These are phyloP conservation scores for Helianthus annuus DNA, from an alignment of 129 eudicot species.

Conservation along the genomic window DNA sequence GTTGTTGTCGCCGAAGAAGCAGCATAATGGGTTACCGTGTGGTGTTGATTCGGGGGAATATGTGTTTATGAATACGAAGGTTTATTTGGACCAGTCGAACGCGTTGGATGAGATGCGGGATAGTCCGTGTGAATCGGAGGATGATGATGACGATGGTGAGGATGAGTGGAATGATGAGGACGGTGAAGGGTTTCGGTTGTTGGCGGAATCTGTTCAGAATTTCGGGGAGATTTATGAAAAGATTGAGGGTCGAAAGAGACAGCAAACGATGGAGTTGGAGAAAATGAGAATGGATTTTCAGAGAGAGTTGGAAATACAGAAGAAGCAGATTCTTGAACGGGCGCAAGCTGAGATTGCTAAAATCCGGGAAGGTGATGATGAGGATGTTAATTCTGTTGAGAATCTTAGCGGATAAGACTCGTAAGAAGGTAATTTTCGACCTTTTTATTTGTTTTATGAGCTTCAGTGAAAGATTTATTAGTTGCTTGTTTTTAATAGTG, in stretches of 20 bases:
- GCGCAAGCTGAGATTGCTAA: conserved; percentile 82
- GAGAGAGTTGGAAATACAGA: conserved; percentile 82
- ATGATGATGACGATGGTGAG: conserved; percentile 58
- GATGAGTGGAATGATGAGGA: conserved; percentile 31
- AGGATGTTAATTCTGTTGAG: conserved; percentile 50
- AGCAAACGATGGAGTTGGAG: conserved; percentile 90
- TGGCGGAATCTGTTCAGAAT: conserved; percentile 81
- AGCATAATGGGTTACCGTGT: conserved; percentile 73
- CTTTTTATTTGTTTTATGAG: conserved; percentile 11
- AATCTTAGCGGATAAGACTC: conserved; percentile 54
- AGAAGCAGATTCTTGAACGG: conserved; percentile 79
- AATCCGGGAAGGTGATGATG: conserved; percentile 59
- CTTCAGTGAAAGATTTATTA: not conserved
- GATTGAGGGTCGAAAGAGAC: conserved; percentile 83
- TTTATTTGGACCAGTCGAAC: conserved; percentile 73
- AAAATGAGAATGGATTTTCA: conserved; percentile 83
- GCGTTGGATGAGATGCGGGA: conserved; percentile 93
- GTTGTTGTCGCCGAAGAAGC: conserved; percentile 56
- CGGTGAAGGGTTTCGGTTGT: conserved; percentile 52
- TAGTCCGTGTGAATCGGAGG: conserved; percentile 70
- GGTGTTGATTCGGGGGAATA: conserved; percentile 96
- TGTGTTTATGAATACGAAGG: conserved; percentile 82
- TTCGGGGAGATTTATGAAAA: conserved; percentile 88
- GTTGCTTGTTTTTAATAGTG: not conserved
- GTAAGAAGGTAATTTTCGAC: conserved; percentile 31